Percentiles rank a stretch among this genome's conserved stretches.
Evolutionary conservation across 495 filamentous ascomycete species (phyloP).

Genomic region (Haplographium delicatum): DNA sequence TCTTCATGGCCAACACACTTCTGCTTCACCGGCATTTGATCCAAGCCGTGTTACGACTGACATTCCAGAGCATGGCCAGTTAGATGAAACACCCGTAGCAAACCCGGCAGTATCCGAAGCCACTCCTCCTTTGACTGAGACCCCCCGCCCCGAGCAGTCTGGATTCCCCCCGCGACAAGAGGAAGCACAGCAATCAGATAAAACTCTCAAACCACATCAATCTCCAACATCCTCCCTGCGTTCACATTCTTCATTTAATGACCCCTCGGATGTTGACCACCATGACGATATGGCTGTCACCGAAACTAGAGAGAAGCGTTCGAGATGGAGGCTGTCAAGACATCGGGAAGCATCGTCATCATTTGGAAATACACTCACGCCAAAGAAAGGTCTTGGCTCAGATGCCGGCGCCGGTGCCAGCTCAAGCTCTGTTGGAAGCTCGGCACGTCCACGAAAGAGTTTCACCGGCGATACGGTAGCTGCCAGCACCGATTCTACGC

Average conservation of each 20-base stretch:
- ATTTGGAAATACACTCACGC: slow-evolving; percentile 39
- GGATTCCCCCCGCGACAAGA: slow-evolving; percentile 2
- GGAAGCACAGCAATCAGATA: slow-evolving; percentile 33
- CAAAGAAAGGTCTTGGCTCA: slow-evolving; percentile 44
- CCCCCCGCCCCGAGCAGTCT: slow-evolving; percentile 23
- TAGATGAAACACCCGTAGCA: slow-evolving; percentile 24
- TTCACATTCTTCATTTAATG: slow-evolving; percentile 68
- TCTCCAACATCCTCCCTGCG: slow-evolving; percentile 64
- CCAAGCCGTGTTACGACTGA: slow-evolving; percentile 20
- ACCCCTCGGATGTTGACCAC: slow-evolving; percentile 67
- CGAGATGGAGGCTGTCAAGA: slow-evolving; percentile 71
- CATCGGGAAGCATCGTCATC: slow-evolving; percentile 44
- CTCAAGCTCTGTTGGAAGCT: slow-evolving; percentile 63
- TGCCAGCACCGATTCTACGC: slow-evolving; percentile 20
- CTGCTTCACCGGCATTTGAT: slow-evolving; percentile 30
- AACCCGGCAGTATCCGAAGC: slow-evolving; percentile 17
- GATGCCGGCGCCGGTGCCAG: slow-evolving; percentile 64
- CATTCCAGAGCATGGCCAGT: slow-evolving; percentile 12
- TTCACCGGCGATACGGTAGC: slow-evolving; percentile 45
- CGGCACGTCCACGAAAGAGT: slow-evolving; percentile 44
- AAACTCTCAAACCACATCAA: slow-evolving; percentile 52
- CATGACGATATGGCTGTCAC: slow-evolving; percentile 46
- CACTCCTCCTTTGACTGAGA: slow-evolving; percentile 23
- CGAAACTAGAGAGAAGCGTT: slow-evolving; percentile 58
- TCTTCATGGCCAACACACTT: slow-evolving; percentile 43